Evolutionary conservation across 169 alveolate genomes (phyloP).

Genomic region (Plasmodium inui): DNA sequence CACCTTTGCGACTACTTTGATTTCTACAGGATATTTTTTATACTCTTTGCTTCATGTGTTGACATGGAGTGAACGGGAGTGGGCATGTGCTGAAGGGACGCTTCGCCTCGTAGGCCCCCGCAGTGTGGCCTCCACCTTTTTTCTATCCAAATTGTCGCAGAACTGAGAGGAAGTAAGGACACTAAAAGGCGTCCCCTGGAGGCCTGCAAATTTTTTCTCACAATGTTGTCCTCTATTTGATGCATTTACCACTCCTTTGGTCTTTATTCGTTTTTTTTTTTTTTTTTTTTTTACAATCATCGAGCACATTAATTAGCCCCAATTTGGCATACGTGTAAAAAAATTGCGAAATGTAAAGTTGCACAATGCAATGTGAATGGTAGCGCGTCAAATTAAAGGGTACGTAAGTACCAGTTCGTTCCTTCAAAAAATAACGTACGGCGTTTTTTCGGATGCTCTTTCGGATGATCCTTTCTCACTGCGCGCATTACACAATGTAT

Average conservation of each 20-base stretch:
- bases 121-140: not conserved
- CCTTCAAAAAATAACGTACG: not conserved
- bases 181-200: not conserved
- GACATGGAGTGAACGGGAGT: not conserved
- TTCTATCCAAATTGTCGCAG: not conserved
- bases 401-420: not conserved
- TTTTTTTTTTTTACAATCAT: not conserved
- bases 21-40: slow-evolving; percentile 68
- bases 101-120: not conserved
- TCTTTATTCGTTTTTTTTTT: not conserved
- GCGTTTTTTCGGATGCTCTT: not conserved
- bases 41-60: slow-evolving; percentile 59
- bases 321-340: not conserved
- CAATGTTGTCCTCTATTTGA: not conserved
- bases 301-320: not conserved
- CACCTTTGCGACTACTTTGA: slow-evolving; percentile 56
- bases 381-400: not conserved
- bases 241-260: not conserved
- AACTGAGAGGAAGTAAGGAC: not conserved
- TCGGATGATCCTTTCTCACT: not conserved
- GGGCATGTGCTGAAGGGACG: not conserved
- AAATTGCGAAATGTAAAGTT: not conserved
- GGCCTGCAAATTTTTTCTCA: not conserved
- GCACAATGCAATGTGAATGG: not conserved
- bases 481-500: not conserved